Conservation (phyloP, 1,284 basidiomycete genomes). For the Vanrija pseudolonga region DNA sequence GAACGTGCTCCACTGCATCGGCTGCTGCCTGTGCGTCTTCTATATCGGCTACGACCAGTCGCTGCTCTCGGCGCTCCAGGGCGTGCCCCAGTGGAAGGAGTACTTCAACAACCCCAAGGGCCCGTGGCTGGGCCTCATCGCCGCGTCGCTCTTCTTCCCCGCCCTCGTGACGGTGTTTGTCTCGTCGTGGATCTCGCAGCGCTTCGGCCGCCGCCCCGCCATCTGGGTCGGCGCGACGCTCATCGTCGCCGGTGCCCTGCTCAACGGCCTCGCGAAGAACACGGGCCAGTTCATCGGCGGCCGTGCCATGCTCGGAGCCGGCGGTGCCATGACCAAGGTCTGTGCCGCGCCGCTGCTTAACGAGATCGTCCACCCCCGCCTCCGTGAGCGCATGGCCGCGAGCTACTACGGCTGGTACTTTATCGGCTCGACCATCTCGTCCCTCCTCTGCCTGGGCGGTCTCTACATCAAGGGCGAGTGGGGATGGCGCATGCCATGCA, state of each 20-base stretch:
- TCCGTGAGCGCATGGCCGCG: conserved; percentile 17
- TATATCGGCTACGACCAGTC: conserved; percentile 26
- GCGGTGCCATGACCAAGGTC: conserved; percentile 28
- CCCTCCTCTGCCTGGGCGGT: conserved; percentile 8
- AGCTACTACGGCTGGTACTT: conserved; percentile 16
- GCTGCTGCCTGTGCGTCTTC: conserved; percentile 25
- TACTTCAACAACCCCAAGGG: conserved; percentile 26
- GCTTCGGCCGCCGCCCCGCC: conserved; percentile 21
- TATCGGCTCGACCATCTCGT: conserved; percentile 9
- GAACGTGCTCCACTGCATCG: conserved; percentile 24
- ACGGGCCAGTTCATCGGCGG: conserved; percentile 18
- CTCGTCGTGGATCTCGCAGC: conserved; percentile 17
- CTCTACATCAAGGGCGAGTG: conserved; percentile 14
- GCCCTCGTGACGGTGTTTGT: conserved; percentile 24
- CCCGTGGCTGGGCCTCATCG: conserved; percentile 23
- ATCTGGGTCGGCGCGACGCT: conserved; percentile 25
- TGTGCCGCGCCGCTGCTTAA: conserved; percentile 19
- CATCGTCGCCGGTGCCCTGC: conserved; percentile 25
- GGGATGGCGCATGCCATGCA: conserved; percentile 18
- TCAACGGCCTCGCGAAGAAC: conserved; percentile 26
- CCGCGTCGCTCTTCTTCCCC: conserved; percentile 29
- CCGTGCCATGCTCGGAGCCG: conserved; percentile 25
- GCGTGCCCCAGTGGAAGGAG: conserved; percentile 22
- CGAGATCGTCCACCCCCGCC: conserved; percentile 27
- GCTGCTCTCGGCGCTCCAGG: conserved; percentile 24